These are phyloP conservation scores for Carallia pectinifolia DNA, from an alignment of 345 rosid species.

Conservation along the genomic window DNA sequence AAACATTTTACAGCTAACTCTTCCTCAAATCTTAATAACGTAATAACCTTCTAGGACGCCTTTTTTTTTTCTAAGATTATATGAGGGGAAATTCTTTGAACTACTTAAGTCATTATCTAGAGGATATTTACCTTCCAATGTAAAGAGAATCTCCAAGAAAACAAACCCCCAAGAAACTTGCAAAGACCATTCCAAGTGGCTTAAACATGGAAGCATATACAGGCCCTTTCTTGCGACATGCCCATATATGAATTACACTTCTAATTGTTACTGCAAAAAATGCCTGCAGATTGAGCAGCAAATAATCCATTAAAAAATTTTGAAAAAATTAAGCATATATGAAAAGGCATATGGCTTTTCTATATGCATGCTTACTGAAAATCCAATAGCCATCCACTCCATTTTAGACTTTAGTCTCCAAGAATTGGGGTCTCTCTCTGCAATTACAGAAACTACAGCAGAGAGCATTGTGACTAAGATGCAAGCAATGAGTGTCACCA, in stretches of 20 bases:
- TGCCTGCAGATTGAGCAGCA: conserved; percentile 20
- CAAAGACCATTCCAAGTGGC: conserved; percentile 33
- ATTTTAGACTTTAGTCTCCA: conserved; percentile 16
- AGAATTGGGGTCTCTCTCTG: conserved; percentile 23
- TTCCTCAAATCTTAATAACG: too few relatives aligned
- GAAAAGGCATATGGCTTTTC: neutral
- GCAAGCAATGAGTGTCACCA: conserved; percentile 8
- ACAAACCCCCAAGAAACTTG: conserved; percentile 22
- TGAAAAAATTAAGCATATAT: neutral
- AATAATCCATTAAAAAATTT: neutral
- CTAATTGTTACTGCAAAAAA: conserved; percentile 22
- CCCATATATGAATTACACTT: conserved; percentile 30
- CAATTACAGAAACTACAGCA: conserved; percentile 21
- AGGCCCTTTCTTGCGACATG: conserved; percentile 26
- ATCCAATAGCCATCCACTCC: conserved; percentile 3
- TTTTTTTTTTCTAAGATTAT: too few relatives aligned
- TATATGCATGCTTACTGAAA: conserved; percentile 12
- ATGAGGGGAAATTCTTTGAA: too few relatives aligned
- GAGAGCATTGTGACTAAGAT: conserved; percentile 25
- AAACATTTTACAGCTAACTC: too few relatives aligned
- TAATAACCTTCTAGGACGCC: too few relatives aligned
- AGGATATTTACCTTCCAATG: conserved; percentile 32
- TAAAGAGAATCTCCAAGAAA: conserved; percentile 41
- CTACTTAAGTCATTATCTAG: too few relatives aligned
- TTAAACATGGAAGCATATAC: conserved; percentile 25